Conservation (phyloP, 2,329 filamentous ascomycete species). For the Nigrospora osmanthi region DNA sequence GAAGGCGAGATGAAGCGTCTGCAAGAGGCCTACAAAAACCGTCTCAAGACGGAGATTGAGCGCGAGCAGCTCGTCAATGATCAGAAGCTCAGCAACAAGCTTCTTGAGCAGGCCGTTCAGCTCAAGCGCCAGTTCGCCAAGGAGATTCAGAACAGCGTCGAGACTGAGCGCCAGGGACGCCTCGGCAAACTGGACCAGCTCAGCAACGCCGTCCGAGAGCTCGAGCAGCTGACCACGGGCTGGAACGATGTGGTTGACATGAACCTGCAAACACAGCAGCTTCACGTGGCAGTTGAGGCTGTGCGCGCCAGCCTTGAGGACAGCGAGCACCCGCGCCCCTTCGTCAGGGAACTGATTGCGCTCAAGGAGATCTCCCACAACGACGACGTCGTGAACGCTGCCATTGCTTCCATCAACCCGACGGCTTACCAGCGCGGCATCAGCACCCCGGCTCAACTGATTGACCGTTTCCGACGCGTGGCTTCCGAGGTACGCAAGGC, state of each 20-base stretch:
- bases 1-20: slow-evolving; percentile 77
- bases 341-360: slow-evolving; percentile 86
- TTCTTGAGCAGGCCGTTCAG: slow-evolving; percentile 83
- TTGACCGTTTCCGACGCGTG: slow-evolving; percentile 93
- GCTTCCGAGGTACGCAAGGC: slow-evolving; percentile 91
- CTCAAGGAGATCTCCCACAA: slow-evolving; percentile 85
- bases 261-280: slow-evolving; percentile 89
- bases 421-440: slow-evolving; percentile 88
- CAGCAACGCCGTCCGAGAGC: slow-evolving; percentile 66
- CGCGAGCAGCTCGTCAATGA: slow-evolving; percentile 74
- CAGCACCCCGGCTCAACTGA: slow-evolving; percentile 72
- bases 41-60: slow-evolving; percentile 70
- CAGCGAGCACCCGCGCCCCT: slow-evolving; percentile 68
- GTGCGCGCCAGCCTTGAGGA: slow-evolving; percentile 78
- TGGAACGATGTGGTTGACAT: slow-evolving; percentile 88
- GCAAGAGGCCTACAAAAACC: slow-evolving; percentile 69
- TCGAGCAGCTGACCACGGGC: slow-evolving; percentile 79
- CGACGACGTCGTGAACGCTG: slow-evolving; percentile 81
- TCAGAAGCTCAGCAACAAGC: slow-evolving; percentile 73
- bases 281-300: slow-evolving; percentile 91
- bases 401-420: slow-evolving; percentile 94
- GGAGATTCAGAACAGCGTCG: slow-evolving; percentile 74
- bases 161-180: slow-evolving; percentile 79
- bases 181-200: slow-evolving; percentile 81
- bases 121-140: slow-evolving; percentile 79